Conservation (phyloP, 2,329 filamentous ascomycete species). For the Trichoderma asperellum region DNA sequence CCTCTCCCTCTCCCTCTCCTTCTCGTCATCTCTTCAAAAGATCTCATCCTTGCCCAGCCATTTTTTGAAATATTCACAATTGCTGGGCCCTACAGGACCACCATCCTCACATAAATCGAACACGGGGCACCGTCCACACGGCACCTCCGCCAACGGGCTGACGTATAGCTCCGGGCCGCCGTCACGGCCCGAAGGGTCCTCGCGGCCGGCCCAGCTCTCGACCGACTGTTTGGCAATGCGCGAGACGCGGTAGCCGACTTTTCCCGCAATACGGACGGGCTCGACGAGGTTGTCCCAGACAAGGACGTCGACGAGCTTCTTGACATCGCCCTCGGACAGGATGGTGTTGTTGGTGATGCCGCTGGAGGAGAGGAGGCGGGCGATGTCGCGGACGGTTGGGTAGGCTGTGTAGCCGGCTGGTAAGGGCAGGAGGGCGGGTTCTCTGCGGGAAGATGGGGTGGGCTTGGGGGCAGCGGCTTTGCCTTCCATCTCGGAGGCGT, state of each 20-base stretch:
- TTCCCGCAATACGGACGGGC: slow-evolving; percentile 55
- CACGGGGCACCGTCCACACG: slow-evolving; percentile 89
- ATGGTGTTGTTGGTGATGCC: slow-evolving; percentile 74
- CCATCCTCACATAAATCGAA: slow-evolving; percentile 91
- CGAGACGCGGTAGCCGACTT: slow-evolving; percentile 57
- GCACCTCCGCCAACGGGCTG: slow-evolving; percentile 84
- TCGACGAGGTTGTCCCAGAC: slow-evolving; percentile 87
- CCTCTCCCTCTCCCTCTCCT: neutral
- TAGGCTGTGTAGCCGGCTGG: slow-evolving; percentile 75
- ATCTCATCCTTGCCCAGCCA: slow-evolving; percentile 66
- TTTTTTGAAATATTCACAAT: slow-evolving; percentile 86
- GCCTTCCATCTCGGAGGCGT: slow-evolving; percentile 46
- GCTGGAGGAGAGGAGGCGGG: slow-evolving; percentile 69
- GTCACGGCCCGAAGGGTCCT: slow-evolving; percentile 43
- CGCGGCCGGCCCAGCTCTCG: slow-evolving; percentile 47
- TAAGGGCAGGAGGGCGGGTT: slow-evolving; percentile 53
- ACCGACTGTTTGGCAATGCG: slow-evolving; percentile 53
- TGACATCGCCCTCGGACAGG: slow-evolving; percentile 73
- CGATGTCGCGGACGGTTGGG: slow-evolving; percentile 79
- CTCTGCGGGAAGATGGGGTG: slow-evolving; percentile 37
- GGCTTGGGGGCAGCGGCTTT: slow-evolving; percentile 33
- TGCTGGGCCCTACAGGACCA: slow-evolving; percentile 85
- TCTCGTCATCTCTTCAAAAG: slow-evolving; percentile 31
- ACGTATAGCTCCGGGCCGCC: slow-evolving; percentile 50
- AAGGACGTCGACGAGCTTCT: slow-evolving; percentile 84